Conservation (phyloP, 208 protist genomes). For the Trypanosoma caninum region DNA sequence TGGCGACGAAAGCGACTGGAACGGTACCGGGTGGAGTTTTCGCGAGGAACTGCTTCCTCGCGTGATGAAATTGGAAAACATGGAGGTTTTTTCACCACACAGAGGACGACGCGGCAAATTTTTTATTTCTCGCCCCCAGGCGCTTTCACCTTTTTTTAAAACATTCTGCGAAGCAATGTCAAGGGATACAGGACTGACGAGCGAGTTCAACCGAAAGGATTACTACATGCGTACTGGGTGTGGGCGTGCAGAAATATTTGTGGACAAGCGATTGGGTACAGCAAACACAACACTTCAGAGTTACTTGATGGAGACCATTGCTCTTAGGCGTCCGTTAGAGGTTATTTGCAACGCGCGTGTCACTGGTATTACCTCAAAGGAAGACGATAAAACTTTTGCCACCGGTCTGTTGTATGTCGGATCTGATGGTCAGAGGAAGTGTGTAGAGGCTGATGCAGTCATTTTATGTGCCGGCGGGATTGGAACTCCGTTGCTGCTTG, state of each 20-base stretch:
- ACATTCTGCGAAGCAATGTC: constrained; percentile 70
- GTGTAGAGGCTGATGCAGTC: constrained; percentile 47
- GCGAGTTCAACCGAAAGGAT: constrained; percentile 65
- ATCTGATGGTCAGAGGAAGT: constrained; percentile 36
- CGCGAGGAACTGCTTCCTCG: constrained; percentile 64
- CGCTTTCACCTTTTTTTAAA: constrained; percentile 69
- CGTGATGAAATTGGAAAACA: constrained; percentile 54
- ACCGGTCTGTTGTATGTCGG: constrained; percentile 48
- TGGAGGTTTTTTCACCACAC: constrained; percentile 58
- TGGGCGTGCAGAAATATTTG: constrained; percentile 57
- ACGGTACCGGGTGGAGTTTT: constrained; percentile 58
- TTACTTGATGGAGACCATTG: constrained; percentile 65
- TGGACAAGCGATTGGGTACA: constrained; percentile 43
- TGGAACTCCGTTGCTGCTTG: constrained; percentile 53
- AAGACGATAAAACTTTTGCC: constrained; percentile 22
- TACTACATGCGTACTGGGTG: constrained; percentile 46
- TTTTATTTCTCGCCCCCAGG: constrained; percentile 47
- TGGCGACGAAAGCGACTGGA: constrained; percentile 67
- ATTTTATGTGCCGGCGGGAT: constrained; percentile 63
- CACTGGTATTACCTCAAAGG: constrained; percentile 34
- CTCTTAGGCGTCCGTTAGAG: constrained; percentile 56
- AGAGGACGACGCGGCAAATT: constrained; percentile 72
- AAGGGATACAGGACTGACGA: constrained; percentile 60
- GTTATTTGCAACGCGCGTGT: constrained; percentile 59
- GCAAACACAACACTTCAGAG: constrained; percentile 73